A percentile compares a stretch with the other conserved stretches of the same genome.
These are phyloP conservation scores for Eleusine indica DNA, from an alignment of 176 grass and related monocot species.

Conservation along the genomic window DNA sequence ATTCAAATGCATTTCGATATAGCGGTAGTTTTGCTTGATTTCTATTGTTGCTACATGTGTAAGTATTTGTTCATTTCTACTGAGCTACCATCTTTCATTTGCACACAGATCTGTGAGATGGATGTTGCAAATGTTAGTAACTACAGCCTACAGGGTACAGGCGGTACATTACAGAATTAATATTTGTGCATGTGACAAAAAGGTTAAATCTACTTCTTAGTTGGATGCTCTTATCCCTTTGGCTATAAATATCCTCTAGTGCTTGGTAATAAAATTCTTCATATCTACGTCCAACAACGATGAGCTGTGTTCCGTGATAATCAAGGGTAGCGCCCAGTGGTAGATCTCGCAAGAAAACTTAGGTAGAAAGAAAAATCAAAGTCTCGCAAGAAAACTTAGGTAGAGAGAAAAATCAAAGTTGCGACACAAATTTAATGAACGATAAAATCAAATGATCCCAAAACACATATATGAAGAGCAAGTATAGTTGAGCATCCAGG, in stretches of 20 bases:
- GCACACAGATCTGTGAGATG: slow-evolving; percentile 90
- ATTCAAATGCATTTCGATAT: slow-evolving; percentile 27
- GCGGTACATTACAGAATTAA: slow-evolving; percentile 72
- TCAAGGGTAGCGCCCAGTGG: slow-evolving; percentile 66
- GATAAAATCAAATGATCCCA: too few relatives aligned
- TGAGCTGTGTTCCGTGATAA: slow-evolving; percentile 83
- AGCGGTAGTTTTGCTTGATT: slow-evolving; percentile 47
- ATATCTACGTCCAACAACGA: slow-evolving; percentile 59
- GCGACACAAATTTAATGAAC: too few relatives aligned
- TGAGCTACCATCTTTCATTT: slow-evolving; percentile 25
- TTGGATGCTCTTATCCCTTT: slow-evolving; percentile 25
- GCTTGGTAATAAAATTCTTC: not conserved
- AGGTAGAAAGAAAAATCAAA: too few relatives aligned
- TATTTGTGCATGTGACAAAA: slow-evolving; percentile 70
- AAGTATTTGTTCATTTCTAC: not conserved
- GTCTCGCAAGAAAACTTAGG: too few relatives aligned
- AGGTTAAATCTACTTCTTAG: slow-evolving; percentile 49
- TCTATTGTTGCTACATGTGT: slow-evolving; percentile 3
- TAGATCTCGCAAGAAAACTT: too few relatives aligned
- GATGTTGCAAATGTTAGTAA: slow-evolving; percentile 93
- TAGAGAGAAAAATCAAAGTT: too few relatives aligned
- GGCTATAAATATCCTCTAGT: slow-evolving; percentile 16
- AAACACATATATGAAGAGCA: too few relatives aligned
- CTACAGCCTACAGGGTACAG: slow-evolving; percentile 29
- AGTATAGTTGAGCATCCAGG: too few relatives aligned